These are phyloP conservation scores for Phytomonas sp. DNA, from an alignment of 208 protist species.

Conservation along the genomic window DNA sequence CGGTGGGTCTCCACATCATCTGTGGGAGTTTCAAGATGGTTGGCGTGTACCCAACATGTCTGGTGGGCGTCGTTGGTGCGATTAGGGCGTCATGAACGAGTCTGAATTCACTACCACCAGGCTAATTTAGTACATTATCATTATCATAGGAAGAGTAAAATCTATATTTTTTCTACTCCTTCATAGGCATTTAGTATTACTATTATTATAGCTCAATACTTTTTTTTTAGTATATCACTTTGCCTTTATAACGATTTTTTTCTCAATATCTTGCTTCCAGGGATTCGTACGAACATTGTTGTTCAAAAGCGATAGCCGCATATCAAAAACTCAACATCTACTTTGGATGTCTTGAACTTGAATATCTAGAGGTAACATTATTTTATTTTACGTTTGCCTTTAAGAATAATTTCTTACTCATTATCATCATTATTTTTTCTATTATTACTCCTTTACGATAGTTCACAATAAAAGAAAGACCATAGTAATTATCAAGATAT, in stretches of 20 bases:
- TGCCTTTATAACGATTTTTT: constrained; percentile 3
- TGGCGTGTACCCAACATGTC: constrained; percentile 88
- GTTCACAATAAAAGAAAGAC: not conserved
- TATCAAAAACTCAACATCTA: not conserved
- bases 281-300: constrained; percentile 1
- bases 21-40: constrained; percentile 87
- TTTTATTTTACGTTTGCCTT: not conserved
- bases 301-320: not conserved
- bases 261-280: constrained; percentile 3
- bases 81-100: constrained; percentile 18
- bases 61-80: constrained; percentile 63
- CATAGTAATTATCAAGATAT: not conserved
- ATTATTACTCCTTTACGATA: not conserved
- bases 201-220: constrained; percentile 4
- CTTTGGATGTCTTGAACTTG: not conserved
- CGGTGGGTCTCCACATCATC: constrained; percentile 71
- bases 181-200: constrained; percentile 1
- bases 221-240: constrained; percentile 4
- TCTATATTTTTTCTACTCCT: constrained; percentile 13
- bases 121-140: not conserved
- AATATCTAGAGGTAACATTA: not conserved
- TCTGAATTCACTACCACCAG: not conserved
- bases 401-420: not conserved
- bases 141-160: not conserved
- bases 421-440: not conserved